phyloP scores from a whole-genome alignment of 2,329 filamentous ascomycete genomes.

The Penicillium fuscoglaucum region DNA sequence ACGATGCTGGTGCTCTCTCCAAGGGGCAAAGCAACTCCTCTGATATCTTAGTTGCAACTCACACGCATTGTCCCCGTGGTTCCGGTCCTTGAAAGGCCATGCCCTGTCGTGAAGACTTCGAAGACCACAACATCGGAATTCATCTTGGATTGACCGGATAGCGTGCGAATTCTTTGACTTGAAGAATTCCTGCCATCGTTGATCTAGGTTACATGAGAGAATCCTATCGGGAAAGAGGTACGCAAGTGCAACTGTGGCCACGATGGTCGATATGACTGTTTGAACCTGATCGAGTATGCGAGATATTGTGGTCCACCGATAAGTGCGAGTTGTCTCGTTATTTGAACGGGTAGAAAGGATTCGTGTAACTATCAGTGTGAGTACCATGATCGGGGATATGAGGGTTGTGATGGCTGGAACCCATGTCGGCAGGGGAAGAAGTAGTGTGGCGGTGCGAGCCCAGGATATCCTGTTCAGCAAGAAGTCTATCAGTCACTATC shows the following conservation, averaged over 20 bases:
- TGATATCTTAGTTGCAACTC: slow-evolving; percentile 34
- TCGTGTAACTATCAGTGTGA: slow-evolving; percentile 12
- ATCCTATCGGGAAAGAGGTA: slow-evolving; percentile 31
- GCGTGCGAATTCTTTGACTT: slow-evolving; percentile 31
- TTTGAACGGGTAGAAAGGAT: neutral
- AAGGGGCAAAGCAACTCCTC: slow-evolving; percentile 32
- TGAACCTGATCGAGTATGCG: slow-evolving; percentile 20
- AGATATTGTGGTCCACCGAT: slow-evolving; percentile 3
- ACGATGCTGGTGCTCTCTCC: slow-evolving; percentile 30
- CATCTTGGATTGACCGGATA: slow-evolving; percentile 37
- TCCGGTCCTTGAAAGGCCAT: slow-evolving; percentile 40
- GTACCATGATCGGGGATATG: slow-evolving; percentile 14
- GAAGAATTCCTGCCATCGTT: slow-evolving; percentile 36
- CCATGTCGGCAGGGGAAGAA: slow-evolving; percentile 29
- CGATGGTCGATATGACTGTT: slow-evolving; percentile 28
- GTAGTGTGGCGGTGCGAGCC: slow-evolving; percentile 24
- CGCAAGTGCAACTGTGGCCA: slow-evolving; percentile 33
- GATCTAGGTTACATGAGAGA: slow-evolving; percentile 32
- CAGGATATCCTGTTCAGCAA: slow-evolving; percentile 28
- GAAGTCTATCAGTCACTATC: slow-evolving; percentile 2
- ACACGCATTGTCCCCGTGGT: slow-evolving; percentile 34
- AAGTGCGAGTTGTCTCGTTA: neutral
- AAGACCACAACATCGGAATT: slow-evolving; percentile 37
- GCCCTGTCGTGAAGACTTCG: slow-evolving; percentile 39
- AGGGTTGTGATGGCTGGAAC: slow-evolving; percentile 27